Base-by-base conservation (phyloP, 2,329 filamentous ascomycete genomes). In the Lasiodiplodia gonubiensis region DNA sequence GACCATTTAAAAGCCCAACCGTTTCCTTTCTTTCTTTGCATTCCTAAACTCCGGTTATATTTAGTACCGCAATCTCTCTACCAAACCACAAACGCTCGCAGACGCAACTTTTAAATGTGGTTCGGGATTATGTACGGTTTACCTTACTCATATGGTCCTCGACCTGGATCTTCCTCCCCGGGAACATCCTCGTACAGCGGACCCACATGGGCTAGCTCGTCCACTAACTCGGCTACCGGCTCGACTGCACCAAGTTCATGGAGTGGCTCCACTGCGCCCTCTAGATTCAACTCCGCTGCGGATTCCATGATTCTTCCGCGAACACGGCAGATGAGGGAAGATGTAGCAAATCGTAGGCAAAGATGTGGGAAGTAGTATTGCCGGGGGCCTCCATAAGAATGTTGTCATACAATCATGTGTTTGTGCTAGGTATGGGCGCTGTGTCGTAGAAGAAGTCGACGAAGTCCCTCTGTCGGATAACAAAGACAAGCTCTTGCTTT, bases 281-380 rank as follows among this genome's bases (percentile, higher is more conserved):
- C 55, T 7, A 59, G 55, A 37, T 59, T 59, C 18, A 14, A 23
- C 1, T 59, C 55, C 11, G 14, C 55, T 12, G 37, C 55, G 7
- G 55, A 59, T 23, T 59, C 55, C 8, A 59, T 59, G 37, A 59
- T 59, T 23, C 35, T 59, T 16, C 35, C 35, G 21, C 23, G 55
- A 27, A 59, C 33, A 10, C 35, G 23, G 7, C 35, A 39, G 23
- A 59, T 59, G 37, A 14, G 21, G 21, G 16, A 39, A 14, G 37
- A 42, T 14, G 33, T n/a, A 23, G 53, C 18, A 7, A n/a, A 21
- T 10, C 53, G 33, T 21, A 55, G 53, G 11, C 14, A 21, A 4
- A 37, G 2, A 3, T 10, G 7, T 11, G 18, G 14, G 14, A 18
- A 33, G 25, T 54, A n/a, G 33, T 5, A 33, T 54, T 27, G 16